Evolutionary conservation across 495 filamentous ascomycete species (phyloP).

Genomic region (Cairneyella variabilis): DNA sequence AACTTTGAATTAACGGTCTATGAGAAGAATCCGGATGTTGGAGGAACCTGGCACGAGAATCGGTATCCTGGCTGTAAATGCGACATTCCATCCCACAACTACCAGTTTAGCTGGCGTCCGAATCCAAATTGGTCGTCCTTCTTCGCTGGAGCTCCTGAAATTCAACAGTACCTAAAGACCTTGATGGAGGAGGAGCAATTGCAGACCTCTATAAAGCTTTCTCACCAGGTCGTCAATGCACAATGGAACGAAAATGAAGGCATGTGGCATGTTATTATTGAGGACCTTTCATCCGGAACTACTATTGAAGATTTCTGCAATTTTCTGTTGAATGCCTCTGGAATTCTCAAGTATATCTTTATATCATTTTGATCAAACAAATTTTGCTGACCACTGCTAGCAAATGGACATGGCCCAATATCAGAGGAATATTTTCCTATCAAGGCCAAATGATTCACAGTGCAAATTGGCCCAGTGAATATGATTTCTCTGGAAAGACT

Average conservation of each 20-base stretch:
- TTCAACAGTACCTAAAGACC: constrained; percentile 51
- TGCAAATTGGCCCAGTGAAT: constrained; percentile 45
- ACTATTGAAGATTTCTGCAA: constrained; percentile 16
- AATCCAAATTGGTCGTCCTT: constrained; percentile 57
- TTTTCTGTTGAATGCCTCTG: constrained; percentile 16
- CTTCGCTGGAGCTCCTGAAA: constrained; percentile 53
- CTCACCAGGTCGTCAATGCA: background rate
- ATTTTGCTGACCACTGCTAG: background rate
- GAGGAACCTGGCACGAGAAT: constrained; percentile 61
- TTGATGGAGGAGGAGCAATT: too few species aligned
- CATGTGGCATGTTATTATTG: too few species aligned
- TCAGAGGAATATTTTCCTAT: constrained; percentile 50
- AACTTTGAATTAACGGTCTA: constrained; percentile 59
- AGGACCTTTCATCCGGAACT: too few species aligned
- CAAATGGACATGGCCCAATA: constrained; percentile 48
- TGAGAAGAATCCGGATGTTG: constrained; percentile 71
- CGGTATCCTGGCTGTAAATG: constrained; percentile 52
- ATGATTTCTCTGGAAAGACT: constrained; percentile 39
- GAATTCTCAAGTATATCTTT: constrained; percentile 23
- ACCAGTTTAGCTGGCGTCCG: constrained; percentile 52
- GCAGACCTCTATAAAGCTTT: constrained; percentile 42
- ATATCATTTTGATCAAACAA: constrained; percentile 30
- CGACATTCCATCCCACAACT: constrained; percentile 53
- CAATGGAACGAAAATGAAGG: too few species aligned
- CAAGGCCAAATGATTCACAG: constrained; percentile 52